Evolutionary conservation across 495 filamentous ascomycete species (phyloP), one percentile per base, ranked within the genome.

Genomic region (Penicillium salamii): DNA sequence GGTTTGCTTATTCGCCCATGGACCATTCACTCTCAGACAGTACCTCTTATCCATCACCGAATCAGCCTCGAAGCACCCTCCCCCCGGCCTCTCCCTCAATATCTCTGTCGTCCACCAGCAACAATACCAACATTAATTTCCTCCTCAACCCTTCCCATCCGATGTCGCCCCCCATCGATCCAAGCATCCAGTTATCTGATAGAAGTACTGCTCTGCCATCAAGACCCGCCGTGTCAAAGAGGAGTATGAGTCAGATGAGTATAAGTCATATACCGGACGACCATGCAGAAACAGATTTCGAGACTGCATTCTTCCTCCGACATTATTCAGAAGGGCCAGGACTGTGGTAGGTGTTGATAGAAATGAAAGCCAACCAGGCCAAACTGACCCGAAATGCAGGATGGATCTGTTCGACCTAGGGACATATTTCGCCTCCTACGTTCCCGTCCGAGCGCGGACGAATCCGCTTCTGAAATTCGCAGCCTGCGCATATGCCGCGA

Each of bases 351-450:
- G n/a, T n/a, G n/a, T n/a, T n/a, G n/a, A n/a, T n/a, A n/a, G n/a
- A n/a, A n/a, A n/a, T n/a, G n/a, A n/a, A n/a, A n/a, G n/a, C n/a
- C n/a, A n/a, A 24, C 21, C 19, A 15, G 32, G 51, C 36, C n/a
- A 49, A 67, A 54, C 69, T 43, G 32, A 41, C 15, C n/a, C 17
- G 21, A 17, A 20, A 9, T 35, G 8, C 55, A 80, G 81, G 83
- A 85, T 85, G 82, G 82, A 84, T 54, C 66, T 84, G 1, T 85
- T 81, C 51, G 83, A 86, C 55, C 66, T 78, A 9, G 75, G 73
- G 7, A 76, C 71, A 7, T 84, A 82, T 60, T 85, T 85, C 44
- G 72, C 79, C 11, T 79, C 76, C 9, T 70, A 78, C 49, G 77
- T 85, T 11, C 83, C 82, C 0, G 77, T 82, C 0, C 71, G 76